phyloP scores from a whole-genome alignment of 306 rosid species.

The Cucumis melo region DNA sequence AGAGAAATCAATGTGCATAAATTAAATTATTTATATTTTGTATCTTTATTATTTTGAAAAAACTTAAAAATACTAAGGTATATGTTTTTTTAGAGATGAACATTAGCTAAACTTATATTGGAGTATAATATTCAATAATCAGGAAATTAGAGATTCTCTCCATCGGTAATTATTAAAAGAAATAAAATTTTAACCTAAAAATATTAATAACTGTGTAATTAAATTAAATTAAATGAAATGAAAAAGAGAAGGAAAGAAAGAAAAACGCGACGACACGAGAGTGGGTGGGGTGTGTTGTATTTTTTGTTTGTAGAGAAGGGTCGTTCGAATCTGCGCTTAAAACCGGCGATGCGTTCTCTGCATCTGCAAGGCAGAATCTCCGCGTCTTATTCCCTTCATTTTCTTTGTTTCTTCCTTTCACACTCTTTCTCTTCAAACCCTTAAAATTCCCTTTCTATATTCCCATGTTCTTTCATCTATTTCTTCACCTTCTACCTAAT shows the following conservation, averaged over 20 bases:
- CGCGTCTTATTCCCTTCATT: slow-evolving; percentile 11
- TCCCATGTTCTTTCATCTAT: neutral
- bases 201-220: no score
- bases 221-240: neutral
- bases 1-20: no score
- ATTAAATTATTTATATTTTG: no score
- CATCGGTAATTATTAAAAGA: no score
- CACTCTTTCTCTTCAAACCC: neutral
- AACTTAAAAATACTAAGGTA: no score
- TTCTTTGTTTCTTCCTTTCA: neutral
- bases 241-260: no score
- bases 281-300: slow-evolving; percentile 20
- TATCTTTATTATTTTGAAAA: no score
- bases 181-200: no score
- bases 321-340: slow-evolving; percentile 12
- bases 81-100: no score
- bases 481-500: neutral
- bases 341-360: slow-evolving; percentile 14
- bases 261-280: slow-evolving; percentile 51
- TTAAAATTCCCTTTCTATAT: neutral
- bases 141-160: no score
- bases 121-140: no score
- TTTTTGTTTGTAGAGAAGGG: neutral
- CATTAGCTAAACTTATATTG: no score
- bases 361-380: slow-evolving; percentile 34